phyloP scores from a whole-genome alignment of 495 filamentous ascomycete species.

The Jackrogersella minutella region DNA sequence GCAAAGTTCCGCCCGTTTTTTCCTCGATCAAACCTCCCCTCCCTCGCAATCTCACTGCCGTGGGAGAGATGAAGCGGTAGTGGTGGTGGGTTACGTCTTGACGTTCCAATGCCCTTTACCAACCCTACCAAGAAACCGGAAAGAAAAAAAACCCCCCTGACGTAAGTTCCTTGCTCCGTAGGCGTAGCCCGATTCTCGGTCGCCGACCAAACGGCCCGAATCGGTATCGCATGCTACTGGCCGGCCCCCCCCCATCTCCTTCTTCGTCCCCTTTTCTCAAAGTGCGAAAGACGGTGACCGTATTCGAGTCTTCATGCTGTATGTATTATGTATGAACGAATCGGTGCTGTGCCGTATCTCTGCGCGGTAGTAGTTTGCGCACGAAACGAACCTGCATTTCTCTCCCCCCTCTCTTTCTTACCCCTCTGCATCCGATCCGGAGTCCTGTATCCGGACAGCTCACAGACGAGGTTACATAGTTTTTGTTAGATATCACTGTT shows the following conservation, averaged over 20 bases:
- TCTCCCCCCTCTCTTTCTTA: too few species aligned
- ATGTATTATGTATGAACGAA: too few species aligned
- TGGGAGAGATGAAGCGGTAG: background rate
- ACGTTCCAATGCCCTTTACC: background rate
- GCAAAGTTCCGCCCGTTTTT: background rate
- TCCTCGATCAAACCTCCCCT: too few species aligned
- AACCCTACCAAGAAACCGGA: background rate
- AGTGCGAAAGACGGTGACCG: too few species aligned
- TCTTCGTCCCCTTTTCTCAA: too few species aligned
- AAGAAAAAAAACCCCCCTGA: too few species aligned
- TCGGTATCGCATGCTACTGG: background rate
- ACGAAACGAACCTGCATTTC: background rate
- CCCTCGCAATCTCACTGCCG: background rate
- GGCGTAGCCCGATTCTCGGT: slow-evolving; percentile 28
- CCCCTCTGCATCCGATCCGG: background rate
- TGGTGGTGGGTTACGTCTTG: background rate
- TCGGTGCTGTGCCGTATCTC: background rate
- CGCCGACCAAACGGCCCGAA: slow-evolving; percentile 20
- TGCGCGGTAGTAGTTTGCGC: background rate
- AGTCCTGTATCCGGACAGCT: background rate
- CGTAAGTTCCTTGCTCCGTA: too few species aligned
- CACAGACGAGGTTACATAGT: background rate
- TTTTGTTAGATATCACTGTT: too few species aligned
- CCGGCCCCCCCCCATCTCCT: background rate
- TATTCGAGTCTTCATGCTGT: too few species aligned